phyloP scores from a whole-genome alignment of 2,329 filamentous ascomycete species.

The Metarhizium guizhouense region DNA sequence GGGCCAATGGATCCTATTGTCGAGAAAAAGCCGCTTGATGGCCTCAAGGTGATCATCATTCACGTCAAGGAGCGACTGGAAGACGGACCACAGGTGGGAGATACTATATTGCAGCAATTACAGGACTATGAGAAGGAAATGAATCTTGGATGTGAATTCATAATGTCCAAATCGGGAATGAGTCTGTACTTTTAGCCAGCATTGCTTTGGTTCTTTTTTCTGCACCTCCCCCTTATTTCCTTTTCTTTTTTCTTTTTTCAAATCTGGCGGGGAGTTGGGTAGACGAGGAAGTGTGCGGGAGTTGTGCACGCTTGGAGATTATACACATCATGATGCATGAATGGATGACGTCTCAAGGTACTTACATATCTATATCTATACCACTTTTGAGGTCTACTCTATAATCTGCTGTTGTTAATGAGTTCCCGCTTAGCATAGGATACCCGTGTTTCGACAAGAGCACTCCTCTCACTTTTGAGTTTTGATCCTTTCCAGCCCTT shows the following conservation, averaged over 20 bases:
- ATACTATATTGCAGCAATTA: conserved; percentile 64
- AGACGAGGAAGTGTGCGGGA: neutral
- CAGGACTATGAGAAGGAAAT: conserved; percentile 53
- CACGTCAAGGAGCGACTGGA: conserved; percentile 83
- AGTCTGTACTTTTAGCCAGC: conserved; percentile 38
- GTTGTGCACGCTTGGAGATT: neutral
- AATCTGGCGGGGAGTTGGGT: neutral
- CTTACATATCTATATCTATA: neutral
- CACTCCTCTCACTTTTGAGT: neutral
- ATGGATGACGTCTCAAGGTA: neutral
- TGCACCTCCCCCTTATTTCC: no score
- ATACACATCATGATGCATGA: conserved; percentile 3
- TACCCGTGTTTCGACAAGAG: neutral
- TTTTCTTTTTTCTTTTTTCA: no score
- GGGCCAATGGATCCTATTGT: conserved; percentile 18
- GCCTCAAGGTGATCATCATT: conserved; percentile 77
- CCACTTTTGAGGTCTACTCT: neutral
- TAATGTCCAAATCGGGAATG: conserved; percentile 60
- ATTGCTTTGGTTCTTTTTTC: no score
- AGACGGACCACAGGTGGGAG: conserved; percentile 57
- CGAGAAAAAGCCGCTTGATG: conserved; percentile 46
- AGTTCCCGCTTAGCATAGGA: neutral
- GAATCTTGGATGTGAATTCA: conserved; percentile 70
- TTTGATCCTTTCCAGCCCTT: conserved; percentile 41
- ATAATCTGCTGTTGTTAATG: neutral